These are phyloP conservation scores for Agrostemma githago DNA, from an alignment of 148 eudicot genomes.

Conservation along the genomic window DNA sequence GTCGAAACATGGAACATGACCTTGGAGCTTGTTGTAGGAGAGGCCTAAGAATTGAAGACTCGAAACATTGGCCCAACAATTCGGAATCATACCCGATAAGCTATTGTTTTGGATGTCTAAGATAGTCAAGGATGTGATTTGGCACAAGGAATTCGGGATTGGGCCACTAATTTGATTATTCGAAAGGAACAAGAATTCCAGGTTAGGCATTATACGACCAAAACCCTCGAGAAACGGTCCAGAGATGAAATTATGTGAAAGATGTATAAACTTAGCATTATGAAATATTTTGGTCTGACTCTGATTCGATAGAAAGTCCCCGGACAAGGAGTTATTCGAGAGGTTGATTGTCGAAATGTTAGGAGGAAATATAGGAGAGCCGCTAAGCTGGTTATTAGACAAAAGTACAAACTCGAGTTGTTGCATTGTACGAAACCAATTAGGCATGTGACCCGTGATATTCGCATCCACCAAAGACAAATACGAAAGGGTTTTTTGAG, in stretches of 20 bases:
- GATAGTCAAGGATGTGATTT: too few species aligned
- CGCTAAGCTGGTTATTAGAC: not conserved
- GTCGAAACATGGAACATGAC: slow-evolving; percentile 13
- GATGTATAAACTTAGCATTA: not conserved
- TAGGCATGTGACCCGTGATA: slow-evolving; percentile 19
- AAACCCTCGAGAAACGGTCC: slow-evolving; percentile 5
- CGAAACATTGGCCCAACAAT: slow-evolving; percentile 8
- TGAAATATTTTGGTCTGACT: too few species aligned
- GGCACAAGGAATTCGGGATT: too few species aligned
- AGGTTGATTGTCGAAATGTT: not conserved
- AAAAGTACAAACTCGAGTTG: not conserved
- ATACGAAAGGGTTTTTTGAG: not conserved
- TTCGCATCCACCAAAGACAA: slow-evolving; percentile 3
- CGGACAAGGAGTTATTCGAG: not conserved
- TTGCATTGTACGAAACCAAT: slow-evolving; percentile 15
- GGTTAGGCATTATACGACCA: not conserved
- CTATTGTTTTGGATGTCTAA: not conserved
- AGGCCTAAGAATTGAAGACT: not conserved
- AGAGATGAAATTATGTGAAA: slow-evolving; percentile 5
- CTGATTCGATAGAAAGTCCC: not conserved
- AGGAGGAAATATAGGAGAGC: not conserved
- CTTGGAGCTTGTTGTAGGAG: too few species aligned
- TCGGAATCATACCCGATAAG: slow-evolving; percentile 14
- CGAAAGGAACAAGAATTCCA: too few species aligned
- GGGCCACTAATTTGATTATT: too few species aligned